phyloP scores from a whole-genome alignment of 2,329 filamentous ascomycete genomes.

The Lecanosticta acicola region DNA sequence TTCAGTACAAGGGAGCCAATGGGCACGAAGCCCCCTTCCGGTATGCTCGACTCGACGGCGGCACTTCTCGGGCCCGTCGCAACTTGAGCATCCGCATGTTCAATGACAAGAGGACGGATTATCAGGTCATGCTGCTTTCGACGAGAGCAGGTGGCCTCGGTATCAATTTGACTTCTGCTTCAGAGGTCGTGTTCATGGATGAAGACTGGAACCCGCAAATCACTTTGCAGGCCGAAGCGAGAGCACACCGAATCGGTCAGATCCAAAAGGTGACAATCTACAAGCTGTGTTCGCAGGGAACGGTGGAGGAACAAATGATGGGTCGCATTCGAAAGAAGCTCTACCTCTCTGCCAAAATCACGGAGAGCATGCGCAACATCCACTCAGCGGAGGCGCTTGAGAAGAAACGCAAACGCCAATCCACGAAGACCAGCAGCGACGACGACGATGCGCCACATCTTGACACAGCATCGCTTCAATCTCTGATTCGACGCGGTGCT shows the following conservation, averaged over 20 bases:
- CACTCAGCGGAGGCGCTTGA: conserved; percentile 35
- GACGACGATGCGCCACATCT: conserved; percentile 49
- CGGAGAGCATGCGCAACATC: conserved; percentile 53
- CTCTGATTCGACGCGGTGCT: conserved; percentile 50
- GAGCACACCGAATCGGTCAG: conserved; percentile 52
- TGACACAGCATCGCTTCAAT: conserved; percentile 49
- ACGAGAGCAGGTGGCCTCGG: conserved; percentile 53
- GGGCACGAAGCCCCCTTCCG: conserved; percentile 36
- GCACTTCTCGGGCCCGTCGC: conserved; percentile 44
- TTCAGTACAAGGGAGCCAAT: conserved; percentile 41
- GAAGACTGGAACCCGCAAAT: conserved; percentile 53
- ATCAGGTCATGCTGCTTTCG: conserved; percentile 52
- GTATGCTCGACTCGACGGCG: conserved; percentile 48
- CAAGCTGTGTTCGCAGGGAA: conserved; percentile 52
- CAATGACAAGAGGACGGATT: conserved; percentile 42
- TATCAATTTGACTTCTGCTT: conserved; percentile 50
- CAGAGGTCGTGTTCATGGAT: conserved; percentile 53
- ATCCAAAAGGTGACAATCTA: conserved; percentile 51
- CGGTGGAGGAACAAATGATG: conserved; percentile 56
- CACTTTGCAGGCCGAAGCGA: conserved; percentile 50
- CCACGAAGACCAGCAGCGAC: conserved; percentile 31
- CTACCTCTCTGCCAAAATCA: conserved; percentile 56
- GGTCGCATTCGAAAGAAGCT: conserved; percentile 56
- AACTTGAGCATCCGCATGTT: conserved; percentile 52
- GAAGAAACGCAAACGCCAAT: conserved; percentile 31